phyloP scores from a whole-genome alignment of 2,329 filamentous ascomycete species.

The Neospermospora avenae region DNA sequence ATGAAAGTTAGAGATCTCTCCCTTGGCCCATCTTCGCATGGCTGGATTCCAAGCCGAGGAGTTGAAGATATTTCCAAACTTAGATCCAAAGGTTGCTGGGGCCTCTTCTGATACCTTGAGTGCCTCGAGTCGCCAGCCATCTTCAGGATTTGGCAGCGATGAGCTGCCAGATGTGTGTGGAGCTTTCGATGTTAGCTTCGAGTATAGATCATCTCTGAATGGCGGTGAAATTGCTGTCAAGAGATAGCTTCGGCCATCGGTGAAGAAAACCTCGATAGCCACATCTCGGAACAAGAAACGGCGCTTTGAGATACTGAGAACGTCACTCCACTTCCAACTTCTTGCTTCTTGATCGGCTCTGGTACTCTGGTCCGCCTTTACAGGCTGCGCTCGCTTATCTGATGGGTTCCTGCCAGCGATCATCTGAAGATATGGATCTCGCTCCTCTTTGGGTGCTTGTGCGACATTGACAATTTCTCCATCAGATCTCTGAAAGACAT shows the following conservation, averaged over 20 bases:
- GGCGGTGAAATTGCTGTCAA: conserved; percentile 75
- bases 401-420: conserved; percentile 68
- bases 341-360: conserved; percentile 78
- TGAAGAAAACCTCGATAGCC: conserved; percentile 95
- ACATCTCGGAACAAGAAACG: conserved; percentile 95
- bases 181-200: conserved; percentile 72
- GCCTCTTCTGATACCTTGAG: conserved; percentile 63
- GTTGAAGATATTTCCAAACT: conserved; percentile 90
- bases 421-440: conserved; percentile 92
- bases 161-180: conserved; percentile 73
- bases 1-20: conserved; percentile 97
- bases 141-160: conserved; percentile 72
- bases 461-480: conserved; percentile 96
- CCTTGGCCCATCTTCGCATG: conserved; percentile 85
- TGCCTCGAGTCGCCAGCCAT: conserved; percentile 87
- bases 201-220: conserved; percentile 76
- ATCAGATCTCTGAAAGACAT: conserved; percentile 91
- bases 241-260: conserved; percentile 91
- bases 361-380: conserved; percentile 69
- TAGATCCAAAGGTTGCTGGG: conserved; percentile 69
- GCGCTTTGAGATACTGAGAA: conserved; percentile 93
- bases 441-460: conserved; percentile 88
- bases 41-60: conserved; percentile 77
- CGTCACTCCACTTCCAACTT: conserved; percentile 90
- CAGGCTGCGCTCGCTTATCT: conserved; percentile 59